Evolutionary conservation across 768 basidiomycete species (phyloP).

Genomic region (Trametes sanguinea): DNA sequence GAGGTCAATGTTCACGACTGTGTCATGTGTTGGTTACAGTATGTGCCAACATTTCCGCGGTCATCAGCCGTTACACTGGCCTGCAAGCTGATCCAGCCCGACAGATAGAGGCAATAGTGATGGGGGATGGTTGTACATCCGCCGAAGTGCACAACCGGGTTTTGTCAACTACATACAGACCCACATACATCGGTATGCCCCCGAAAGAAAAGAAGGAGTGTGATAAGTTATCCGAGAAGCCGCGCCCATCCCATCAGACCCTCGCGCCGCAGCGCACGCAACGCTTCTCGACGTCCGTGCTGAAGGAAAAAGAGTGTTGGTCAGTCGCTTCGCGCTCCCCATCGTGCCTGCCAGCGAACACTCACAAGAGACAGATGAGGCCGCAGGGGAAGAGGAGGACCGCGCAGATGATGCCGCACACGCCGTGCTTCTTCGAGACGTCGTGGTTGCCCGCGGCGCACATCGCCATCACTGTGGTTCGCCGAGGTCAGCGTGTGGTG

Average conservation of each 20-base stretch:
- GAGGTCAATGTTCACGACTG: no score
- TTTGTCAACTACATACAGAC: background rate
- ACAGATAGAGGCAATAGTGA: no score
- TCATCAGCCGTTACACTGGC: no score
- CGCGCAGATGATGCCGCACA: constrained; percentile 36
- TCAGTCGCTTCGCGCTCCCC: background rate
- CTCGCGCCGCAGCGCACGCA: constrained; percentile 32
- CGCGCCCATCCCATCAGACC: background rate
- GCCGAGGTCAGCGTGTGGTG: background rate
- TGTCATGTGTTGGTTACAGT: no score
- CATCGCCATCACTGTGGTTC: constrained; percentile 25
- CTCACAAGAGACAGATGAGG: constrained; percentile 25
- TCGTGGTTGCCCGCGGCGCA: constrained; percentile 37
- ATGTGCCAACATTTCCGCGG: no score
- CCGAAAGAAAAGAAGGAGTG: background rate
- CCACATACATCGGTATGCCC: background rate
- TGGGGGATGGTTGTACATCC: no score
- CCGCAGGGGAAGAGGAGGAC: constrained; percentile 34
- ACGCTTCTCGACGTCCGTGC: constrained; percentile 27
- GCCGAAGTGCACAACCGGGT: background rate
- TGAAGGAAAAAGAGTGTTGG: background rate
- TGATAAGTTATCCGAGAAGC: background rate
- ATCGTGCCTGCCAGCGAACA: background rate
- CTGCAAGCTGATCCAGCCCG: no score
- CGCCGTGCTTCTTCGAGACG: constrained; percentile 31